These are phyloP conservation scores for Leccinum longicurvipes DNA, from an alignment of 768 basidiomycete species.

Conservation along the genomic window DNA sequence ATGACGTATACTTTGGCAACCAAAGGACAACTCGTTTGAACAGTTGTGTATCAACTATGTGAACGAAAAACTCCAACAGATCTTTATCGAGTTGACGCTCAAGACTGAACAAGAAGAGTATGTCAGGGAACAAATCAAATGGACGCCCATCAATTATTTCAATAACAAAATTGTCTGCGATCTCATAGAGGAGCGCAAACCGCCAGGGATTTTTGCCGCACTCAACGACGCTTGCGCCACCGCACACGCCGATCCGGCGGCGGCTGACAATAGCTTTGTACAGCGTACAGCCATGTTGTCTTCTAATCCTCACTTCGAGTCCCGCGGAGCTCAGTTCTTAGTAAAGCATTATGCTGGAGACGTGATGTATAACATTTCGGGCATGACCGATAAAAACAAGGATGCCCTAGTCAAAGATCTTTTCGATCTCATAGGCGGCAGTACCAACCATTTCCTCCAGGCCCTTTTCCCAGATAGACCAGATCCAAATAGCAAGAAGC, in stretches of 20 bases:
- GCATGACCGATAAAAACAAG: slow-evolving; percentile 99
- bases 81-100: slow-evolving; percentile 97
- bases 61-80: slow-evolving; percentile 99
- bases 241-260: slow-evolving; percentile 93
- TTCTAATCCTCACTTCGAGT: slow-evolving; percentile 90
- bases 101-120: slow-evolving; percentile 99
- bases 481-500: slow-evolving; percentile 95
- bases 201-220: slow-evolving; percentile 96
- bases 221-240: slow-evolving; percentile 99
- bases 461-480: slow-evolving; percentile 89
- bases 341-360: slow-evolving; percentile 98
- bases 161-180: slow-evolving; percentile 98
- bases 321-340: slow-evolving; percentile 90
- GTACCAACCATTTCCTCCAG: slow-evolving; percentile 83
- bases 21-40: slow-evolving; percentile 90
- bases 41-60: slow-evolving; percentile 99
- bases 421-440: slow-evolving; percentile 80
- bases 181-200: slow-evolving; percentile 93
- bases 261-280: slow-evolving; percentile 95
- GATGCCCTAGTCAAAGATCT: slow-evolving; percentile 94
- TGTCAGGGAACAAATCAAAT: slow-evolving; percentile 96
- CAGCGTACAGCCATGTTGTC: slow-evolving; percentile 82
- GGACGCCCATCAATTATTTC: slow-evolving; percentile 99
- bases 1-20: slow-evolving; percentile 22
- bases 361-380: slow-evolving; percentile 94